Percentiles rank a stretch among this genome's conserved stretches.
These are phyloP conservation scores for Cladosporium cucumerinum DNA, from an alignment of 2,329 filamentous ascomycete genomes.

Conservation along the genomic window DNA sequence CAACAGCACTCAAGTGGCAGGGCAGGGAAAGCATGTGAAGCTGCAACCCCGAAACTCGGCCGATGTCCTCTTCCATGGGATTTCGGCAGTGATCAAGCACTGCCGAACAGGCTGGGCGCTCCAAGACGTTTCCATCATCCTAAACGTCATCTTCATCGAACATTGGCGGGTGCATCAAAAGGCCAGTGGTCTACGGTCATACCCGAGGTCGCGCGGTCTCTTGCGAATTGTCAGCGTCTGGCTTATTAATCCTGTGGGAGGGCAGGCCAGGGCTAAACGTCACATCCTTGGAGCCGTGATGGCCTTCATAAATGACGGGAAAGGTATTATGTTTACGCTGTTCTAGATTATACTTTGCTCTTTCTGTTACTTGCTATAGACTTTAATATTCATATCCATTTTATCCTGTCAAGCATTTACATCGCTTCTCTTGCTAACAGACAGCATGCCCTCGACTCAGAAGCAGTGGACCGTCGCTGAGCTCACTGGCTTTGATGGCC, in stretches of 20 bases:
- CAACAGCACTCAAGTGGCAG: not conserved
- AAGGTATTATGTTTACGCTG: not conserved
- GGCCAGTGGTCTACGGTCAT: not conserved
- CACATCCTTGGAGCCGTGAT: not conserved
- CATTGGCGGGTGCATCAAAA: not conserved
- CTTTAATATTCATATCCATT: not conserved
- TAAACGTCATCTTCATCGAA: slow-evolving; percentile 6
- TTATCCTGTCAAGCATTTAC: not conserved
- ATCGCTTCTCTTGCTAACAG: not conserved
- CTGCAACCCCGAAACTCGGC: not conserved
- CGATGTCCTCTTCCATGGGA: not conserved
- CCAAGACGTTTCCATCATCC: not conserved
- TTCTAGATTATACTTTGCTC: not conserved
- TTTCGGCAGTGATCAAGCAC: not conserved
- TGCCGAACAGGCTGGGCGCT: not conserved
- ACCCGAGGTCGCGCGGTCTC: not conserved
- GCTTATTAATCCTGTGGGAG: slow-evolving; percentile 2
- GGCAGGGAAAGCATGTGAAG: not conserved
- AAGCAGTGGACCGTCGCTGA: slow-evolving; percentile 57
- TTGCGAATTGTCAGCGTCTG: not conserved
- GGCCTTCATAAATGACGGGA: not conserved
- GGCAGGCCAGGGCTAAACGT: not conserved
- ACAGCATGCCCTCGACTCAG: slow-evolving; percentile 37
- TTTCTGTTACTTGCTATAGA: not conserved
- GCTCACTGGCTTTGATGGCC: slow-evolving; percentile 56